Percentiles rank a stretch among this genome's conserved stretches.
phyloP scores from a whole-genome alignment of 2,329 filamentous ascomycete species.

The Trichophyton equinum region DNA sequence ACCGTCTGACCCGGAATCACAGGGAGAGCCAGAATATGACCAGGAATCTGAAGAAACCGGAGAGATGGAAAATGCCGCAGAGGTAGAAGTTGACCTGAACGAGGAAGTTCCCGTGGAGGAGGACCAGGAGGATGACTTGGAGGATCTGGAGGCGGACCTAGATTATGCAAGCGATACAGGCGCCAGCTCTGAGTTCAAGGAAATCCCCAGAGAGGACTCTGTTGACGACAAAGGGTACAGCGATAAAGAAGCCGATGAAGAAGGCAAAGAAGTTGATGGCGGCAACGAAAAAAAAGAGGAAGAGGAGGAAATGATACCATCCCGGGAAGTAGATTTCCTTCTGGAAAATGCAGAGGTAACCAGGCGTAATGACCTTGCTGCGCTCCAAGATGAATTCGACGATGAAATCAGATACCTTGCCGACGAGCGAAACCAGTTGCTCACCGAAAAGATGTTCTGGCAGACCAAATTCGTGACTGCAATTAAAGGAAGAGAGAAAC shows the following conservation, averaged over 20 bases:
- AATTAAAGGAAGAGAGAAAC: slow-evolving; percentile 1
- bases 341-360: slow-evolving; percentile 4
- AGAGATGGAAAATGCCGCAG: background rate
- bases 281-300: background rate
- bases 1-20: background rate
- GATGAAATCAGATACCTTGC: slow-evolving; percentile 1
- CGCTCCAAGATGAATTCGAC: slow-evolving; percentile 5
- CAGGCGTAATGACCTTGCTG: slow-evolving; percentile 3
- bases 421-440: background rate
- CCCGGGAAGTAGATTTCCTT: slow-evolving; percentile 7
- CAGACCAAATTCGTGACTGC: slow-evolving; percentile 6
- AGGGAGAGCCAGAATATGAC: background rate
- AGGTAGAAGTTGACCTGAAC: background rate
- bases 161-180: background rate
- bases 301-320: slow-evolving; percentile 4
- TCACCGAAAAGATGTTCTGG: slow-evolving; percentile 1
- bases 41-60: background rate
- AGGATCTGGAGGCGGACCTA: background rate
- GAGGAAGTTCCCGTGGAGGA: background rate
- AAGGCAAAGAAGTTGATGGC: background rate
- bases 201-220: background rate
- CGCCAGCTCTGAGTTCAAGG: background rate
- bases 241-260: background rate
- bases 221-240: background rate
- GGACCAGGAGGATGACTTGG: background rate